phyloP scores from a whole-genome alignment of 2,329 filamentous ascomycete genomes.

The Cercospora nicotianae region DNA sequence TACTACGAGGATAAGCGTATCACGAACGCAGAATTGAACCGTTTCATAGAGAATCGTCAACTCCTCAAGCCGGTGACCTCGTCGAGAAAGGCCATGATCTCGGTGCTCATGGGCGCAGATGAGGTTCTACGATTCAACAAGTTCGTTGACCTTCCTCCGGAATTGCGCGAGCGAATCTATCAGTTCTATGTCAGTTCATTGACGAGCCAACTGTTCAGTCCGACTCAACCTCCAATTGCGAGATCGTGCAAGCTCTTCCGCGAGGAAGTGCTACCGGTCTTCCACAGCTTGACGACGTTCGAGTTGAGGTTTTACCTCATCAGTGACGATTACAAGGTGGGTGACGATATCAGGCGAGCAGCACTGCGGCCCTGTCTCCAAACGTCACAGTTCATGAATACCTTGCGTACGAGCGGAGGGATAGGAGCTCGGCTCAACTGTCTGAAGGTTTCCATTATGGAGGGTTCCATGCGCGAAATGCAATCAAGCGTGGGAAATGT shows the following conservation, averaged over 20 bases:
- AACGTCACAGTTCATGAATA: background rate
- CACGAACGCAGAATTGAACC: background rate
- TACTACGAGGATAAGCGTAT: constrained; percentile 6
- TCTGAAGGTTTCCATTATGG: too few species aligned
- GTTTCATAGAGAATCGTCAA: background rate
- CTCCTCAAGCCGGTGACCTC: background rate
- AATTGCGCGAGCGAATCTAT: constrained; percentile 15
- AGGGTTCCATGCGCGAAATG: background rate
- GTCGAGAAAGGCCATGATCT: background rate
- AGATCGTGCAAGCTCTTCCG: constrained; percentile 8
- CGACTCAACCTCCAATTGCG: constrained; percentile 15
- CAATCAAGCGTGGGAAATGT: background rate
- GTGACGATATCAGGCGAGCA: background rate
- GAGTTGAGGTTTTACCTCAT: background rate
- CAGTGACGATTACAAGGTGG: background rate
- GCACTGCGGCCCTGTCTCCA: background rate
- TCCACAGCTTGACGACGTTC: background rate
- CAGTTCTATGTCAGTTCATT: constrained; percentile 1
- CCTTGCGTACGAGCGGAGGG: background rate
- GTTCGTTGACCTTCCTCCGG: constrained; percentile 13
- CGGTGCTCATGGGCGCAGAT: constrained; percentile 3
- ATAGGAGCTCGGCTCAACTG: background rate
- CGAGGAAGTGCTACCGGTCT: constrained; percentile 6
- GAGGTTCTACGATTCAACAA: background rate
- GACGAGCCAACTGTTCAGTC: too few species aligned